Conservation (phyloP, 2,329 filamentous ascomycete genomes). For the Epichloe sibirici region DNA sequence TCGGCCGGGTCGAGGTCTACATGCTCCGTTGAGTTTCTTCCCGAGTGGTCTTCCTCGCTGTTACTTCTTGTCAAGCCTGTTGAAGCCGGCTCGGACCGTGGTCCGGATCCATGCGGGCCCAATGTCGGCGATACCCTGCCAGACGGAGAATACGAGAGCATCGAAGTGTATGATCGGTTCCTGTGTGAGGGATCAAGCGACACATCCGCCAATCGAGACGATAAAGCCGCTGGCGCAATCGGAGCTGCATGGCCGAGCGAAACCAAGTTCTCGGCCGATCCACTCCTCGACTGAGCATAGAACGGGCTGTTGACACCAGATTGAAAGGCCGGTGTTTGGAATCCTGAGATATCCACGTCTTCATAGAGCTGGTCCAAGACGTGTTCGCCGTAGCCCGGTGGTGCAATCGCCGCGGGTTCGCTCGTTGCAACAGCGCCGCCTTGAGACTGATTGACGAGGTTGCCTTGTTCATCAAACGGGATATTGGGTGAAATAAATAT, state of each 20-base stretch:
- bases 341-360: constrained; percentile 69
- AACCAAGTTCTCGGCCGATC: constrained; percentile 71
- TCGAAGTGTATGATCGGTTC: constrained; percentile 33
- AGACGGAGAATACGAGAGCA: constrained; percentile 29
- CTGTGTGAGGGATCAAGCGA: constrained; percentile 36
- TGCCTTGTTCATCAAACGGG: constrained; percentile 76
- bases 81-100: constrained; percentile 31
- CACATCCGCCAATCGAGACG: constrained; percentile 58
- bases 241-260: constrained; percentile 24
- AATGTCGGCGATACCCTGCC: constrained; percentile 32
- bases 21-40: constrained; percentile 44
- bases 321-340: constrained; percentile 60
- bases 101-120: constrained; percentile 21
- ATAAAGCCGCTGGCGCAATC: constrained; percentile 41
- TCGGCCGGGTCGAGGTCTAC: constrained; percentile 46
- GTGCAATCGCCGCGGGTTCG: constrained; percentile 55
- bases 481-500: constrained; percentile 95
- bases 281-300: constrained; percentile 56
- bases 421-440: constrained; percentile 33
- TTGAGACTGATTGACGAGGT: constrained; percentile 53
- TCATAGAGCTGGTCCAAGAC: constrained; percentile 83
- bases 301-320: constrained; percentile 76
- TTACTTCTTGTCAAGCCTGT: constrained; percentile 39
- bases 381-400: constrained; percentile 88
- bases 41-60: constrained; percentile 39